Conservation (phyloP, 1,284 basidiomycete genomes). For the Heterobasidion parviporum region DNA sequence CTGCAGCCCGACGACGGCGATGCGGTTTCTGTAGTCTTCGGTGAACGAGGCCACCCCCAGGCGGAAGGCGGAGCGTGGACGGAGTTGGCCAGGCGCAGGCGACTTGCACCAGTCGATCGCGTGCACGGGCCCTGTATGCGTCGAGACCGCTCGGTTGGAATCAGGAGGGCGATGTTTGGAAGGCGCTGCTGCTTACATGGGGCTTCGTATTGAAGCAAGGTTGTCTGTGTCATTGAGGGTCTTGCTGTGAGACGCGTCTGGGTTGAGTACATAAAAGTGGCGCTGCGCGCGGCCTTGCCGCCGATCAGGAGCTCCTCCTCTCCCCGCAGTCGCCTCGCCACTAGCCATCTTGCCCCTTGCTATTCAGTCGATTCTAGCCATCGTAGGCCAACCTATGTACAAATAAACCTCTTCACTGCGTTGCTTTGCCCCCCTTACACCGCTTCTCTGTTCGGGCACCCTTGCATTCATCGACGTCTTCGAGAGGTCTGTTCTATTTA, state of each 20-base stretch:
- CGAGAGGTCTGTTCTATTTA: too few species aligned
- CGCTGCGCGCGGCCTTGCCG: too few species aligned
- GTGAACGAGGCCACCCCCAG: slow-evolving; percentile 74
- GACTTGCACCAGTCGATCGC: slow-evolving; percentile 83
- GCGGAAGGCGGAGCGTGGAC: slow-evolving; percentile 72
- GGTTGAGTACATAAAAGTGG: background rate
- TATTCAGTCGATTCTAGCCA: too few species aligned
- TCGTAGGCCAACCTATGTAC: too few species aligned
- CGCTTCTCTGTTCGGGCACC: too few species aligned
- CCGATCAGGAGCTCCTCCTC: too few species aligned
- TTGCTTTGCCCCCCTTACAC: too few species aligned
- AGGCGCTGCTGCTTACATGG: slow-evolving; percentile 13
- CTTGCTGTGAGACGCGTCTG: background rate
- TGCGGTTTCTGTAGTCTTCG: slow-evolving; percentile 74
- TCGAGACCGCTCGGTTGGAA: background rate
- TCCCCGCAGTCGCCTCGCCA: too few species aligned
- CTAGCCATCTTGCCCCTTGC: too few species aligned
- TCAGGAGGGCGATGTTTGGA: background rate
- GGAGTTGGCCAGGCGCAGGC: slow-evolving; percentile 58
- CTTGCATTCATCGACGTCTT: too few species aligned
- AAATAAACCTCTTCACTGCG: too few species aligned
- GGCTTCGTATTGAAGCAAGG: slow-evolving; percentile 19
- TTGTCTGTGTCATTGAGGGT: slow-evolving; percentile 17
- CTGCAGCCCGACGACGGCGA: slow-evolving; percentile 75
- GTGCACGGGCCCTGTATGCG: slow-evolving; percentile 64